Evolutionary conservation across 176 grass and related monocot genomes (phyloP), one percentile per base, ranked within the genome.

Genomic region (Phoenix dactylifera): DNA sequence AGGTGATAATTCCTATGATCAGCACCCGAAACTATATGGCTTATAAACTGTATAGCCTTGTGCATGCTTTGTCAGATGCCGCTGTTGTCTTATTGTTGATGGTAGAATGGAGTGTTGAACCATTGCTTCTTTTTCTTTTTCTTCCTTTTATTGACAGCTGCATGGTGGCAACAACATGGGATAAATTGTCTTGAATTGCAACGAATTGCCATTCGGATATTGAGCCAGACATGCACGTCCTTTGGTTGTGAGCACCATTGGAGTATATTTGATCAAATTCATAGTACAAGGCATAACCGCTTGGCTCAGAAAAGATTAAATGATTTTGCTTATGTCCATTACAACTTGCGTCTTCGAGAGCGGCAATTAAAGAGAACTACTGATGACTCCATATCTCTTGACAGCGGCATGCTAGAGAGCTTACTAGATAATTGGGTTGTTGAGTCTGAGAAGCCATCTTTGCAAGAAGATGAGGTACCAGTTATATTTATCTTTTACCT

Each of bases 91-190:
- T 12, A 44, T 44, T 44, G 35, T 44, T 44, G 32, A 44, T 44
- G 2, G 35, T 6, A 44, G 35, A 14, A 44, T 44, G 0, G 35
- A 14, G 35, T 7, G 17, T 29, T 54, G 26, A 54, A 49, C 17
- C 10, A 12, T 48, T 9, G 0, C 19, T 22, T 51, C 52, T n/a
- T 51, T 30, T 64, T 24, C 17, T 44, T n/a, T 25, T 24, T 65
- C 16, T 49, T 49, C 49, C 5, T 26, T 49, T 19, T 3, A 20
- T n/a, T 50, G 15, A 35, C 51, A 75, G 72, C 72, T 67, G 72
- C 44, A 9, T 75, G 72, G 72, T 75, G 72, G 72, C 70, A 63
- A 73, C 70, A 73, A 55, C 70, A 73, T 55, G 70, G 70, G 4
- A 73, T 73, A 60, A 73, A 73, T 61, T 73, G 70, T 50, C 70